Conservation (phyloP, 768 basidiomycete genomes). For the Suillus occidentalis region DNA sequence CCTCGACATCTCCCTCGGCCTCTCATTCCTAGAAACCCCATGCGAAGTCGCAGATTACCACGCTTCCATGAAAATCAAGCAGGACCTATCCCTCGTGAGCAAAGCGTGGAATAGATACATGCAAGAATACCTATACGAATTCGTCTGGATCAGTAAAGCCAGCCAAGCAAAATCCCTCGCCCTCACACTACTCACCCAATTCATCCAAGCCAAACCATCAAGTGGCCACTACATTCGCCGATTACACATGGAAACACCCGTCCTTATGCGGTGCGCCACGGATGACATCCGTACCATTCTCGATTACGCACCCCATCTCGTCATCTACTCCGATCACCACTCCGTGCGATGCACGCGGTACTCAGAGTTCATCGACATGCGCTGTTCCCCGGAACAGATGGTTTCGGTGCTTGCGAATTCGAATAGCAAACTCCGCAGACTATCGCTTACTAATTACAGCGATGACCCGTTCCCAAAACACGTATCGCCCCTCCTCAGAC, state of each 20-base stretch:
- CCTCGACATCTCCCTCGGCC: constrained; percentile 46
- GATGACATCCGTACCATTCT: constrained; percentile 68
- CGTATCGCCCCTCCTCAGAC: constrained; percentile 52
- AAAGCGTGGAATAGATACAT: constrained; percentile 53
- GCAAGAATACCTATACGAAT: constrained; percentile 62
- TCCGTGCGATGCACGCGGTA: constrained; percentile 58
- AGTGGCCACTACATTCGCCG: constrained; percentile 57
- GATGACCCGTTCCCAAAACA: constrained; percentile 57
- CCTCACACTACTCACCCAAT: constrained; percentile 42
- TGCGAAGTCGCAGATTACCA: constrained; percentile 47
- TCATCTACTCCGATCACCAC: constrained; percentile 63
- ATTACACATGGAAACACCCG: constrained; percentile 69
- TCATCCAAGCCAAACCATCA: constrained; percentile 35
- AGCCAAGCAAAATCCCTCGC: constrained; percentile 50
- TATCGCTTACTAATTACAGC: constrained; percentile 76
- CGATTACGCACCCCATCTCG: constrained; percentile 58
- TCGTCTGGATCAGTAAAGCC: constrained; percentile 65
- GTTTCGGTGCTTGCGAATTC: constrained; percentile 59
- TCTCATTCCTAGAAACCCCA: constrained; percentile 58
- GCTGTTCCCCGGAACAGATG: constrained; percentile 55
- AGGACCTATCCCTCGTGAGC: constrained; percentile 52
- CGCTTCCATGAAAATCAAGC: constrained; percentile 48
- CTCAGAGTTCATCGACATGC: constrained; percentile 43
- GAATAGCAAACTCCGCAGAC: constrained; percentile 50
- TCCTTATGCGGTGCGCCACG: constrained; percentile 62